These are phyloP conservation scores for Ustilago crameri DNA, from an alignment of 1,284 basidiomycete species.

Conservation along the genomic window DNA sequence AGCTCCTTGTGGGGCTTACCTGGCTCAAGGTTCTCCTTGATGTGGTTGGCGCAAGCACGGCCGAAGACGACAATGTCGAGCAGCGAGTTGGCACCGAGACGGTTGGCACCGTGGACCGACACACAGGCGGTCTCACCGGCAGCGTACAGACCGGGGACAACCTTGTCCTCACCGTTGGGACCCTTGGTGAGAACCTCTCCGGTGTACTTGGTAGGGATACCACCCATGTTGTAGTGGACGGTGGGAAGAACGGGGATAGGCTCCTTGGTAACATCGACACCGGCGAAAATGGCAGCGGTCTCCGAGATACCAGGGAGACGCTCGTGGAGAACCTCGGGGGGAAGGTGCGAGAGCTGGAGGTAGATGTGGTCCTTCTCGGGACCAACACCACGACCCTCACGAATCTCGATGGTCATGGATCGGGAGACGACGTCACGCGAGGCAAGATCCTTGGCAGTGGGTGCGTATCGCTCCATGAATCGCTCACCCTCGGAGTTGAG, in stretches of 20 bases:
- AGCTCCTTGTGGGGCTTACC: slow-evolving; percentile 92
- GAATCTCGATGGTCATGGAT: slow-evolving; percentile 98
- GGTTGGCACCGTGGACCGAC: slow-evolving; percentile 98
- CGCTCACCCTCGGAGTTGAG: slow-evolving; percentile 99
- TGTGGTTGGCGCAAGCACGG: slow-evolving; percentile 97
- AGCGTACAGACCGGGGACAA: slow-evolving; percentile 97
- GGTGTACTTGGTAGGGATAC: slow-evolving; percentile 98
- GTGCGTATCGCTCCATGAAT: slow-evolving; percentile 99
- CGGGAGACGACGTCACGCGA: slow-evolving; percentile 99
- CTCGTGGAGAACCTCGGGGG: slow-evolving; percentile 94
- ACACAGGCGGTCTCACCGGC: slow-evolving; percentile 99
- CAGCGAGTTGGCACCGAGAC: slow-evolving; percentile 98
- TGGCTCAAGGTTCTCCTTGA: slow-evolving; percentile 87
- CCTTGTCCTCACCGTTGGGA: slow-evolving; percentile 82
- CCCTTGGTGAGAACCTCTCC: slow-evolving; percentile 85
- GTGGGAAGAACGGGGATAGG: slow-evolving; percentile 75
- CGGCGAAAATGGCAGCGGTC: slow-evolving; percentile 98
- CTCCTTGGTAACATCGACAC: slow-evolving; percentile 99
- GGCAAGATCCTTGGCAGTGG: slow-evolving; percentile 98
- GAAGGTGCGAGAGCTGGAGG: slow-evolving; percentile 96
- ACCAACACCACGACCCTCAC: slow-evolving; percentile 98
- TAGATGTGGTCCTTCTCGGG: slow-evolving; percentile 98
- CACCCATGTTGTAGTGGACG: slow-evolving; percentile 79
- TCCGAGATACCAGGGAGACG: slow-evolving; percentile 99
- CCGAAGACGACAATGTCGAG: slow-evolving; percentile 99